These are phyloP conservation scores for Flagelloscypha sp. DNA, from an alignment of 768 basidiomycete species.

Conservation along the genomic window DNA sequence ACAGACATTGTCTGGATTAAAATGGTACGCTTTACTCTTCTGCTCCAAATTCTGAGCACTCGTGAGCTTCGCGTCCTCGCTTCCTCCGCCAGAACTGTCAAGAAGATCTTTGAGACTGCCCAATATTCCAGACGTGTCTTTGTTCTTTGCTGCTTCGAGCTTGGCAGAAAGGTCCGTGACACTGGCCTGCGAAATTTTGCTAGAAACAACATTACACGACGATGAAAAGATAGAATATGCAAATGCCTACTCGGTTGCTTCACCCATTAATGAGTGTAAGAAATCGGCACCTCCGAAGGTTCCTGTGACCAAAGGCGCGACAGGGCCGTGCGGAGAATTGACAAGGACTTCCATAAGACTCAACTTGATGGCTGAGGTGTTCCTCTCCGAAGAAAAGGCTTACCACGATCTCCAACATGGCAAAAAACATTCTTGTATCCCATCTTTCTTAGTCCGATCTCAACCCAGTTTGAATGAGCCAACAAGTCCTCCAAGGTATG, in stretches of 20 bases:
- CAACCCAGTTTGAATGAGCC: constrained; percentile 77
- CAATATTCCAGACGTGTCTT: constrained; percentile 24
- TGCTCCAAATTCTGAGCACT: constrained; percentile 49
- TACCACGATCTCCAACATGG: constrained; percentile 64
- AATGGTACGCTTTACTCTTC: constrained; percentile 49
- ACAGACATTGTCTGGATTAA: constrained; percentile 53
- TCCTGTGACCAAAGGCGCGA: constrained; percentile 59
- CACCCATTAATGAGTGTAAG: constrained; percentile 54
- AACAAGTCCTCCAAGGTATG: constrained; percentile 74
- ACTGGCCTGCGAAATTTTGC: constrained; percentile 52
- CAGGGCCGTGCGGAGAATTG: constrained; percentile 45
- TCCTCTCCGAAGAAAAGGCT: too few relatives aligned
- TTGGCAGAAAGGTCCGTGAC: constrained; percentile 49
- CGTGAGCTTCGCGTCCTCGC: constrained; percentile 40
- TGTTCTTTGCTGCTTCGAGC: constrained; percentile 34
- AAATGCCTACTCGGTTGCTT: constrained; percentile 49
- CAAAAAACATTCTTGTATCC: constrained; percentile 68
- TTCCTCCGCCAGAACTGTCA: constrained; percentile 40
- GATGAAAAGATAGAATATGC: neutral
- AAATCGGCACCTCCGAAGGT: constrained; percentile 76
- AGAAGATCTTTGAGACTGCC: constrained; percentile 34
- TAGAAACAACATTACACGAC: constrained; percentile 16
- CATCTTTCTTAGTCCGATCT: constrained; percentile 61
- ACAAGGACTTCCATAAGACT: constrained; percentile 20
- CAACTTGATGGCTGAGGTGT: too few relatives aligned